Conservation (phyloP, 2,329 filamentous ascomycete species). For the Ophiostoma triangulosporum region DNA sequence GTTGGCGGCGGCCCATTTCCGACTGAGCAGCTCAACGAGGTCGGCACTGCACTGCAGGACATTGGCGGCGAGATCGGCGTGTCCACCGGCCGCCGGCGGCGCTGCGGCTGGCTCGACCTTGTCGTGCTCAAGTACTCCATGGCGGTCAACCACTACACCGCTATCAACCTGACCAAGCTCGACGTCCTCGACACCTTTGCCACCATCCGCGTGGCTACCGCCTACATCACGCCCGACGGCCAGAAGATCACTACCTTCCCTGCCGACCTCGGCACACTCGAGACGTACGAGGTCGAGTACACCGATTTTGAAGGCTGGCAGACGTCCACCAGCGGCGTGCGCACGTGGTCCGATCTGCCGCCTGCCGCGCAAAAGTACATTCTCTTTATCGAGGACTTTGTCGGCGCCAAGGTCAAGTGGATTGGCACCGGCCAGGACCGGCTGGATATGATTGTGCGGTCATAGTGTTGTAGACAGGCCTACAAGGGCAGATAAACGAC, state of each 20-base stretch:
- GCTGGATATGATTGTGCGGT: conserved; percentile 43
- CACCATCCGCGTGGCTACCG: conserved; percentile 59
- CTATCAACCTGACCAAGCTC: conserved; percentile 48
- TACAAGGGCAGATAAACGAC: background rate
- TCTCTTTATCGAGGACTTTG: conserved; percentile 49
- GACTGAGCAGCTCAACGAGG: conserved; percentile 35
- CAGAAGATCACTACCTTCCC: conserved; percentile 48
- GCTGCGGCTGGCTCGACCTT: conserved; percentile 47
- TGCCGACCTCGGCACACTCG: conserved; percentile 41
- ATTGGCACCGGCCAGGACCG: conserved; percentile 54
- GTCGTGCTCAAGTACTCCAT: conserved; percentile 52
- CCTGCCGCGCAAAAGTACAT: conserved; percentile 51
- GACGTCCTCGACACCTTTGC: conserved; percentile 62
- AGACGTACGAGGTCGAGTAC: conserved; percentile 50
- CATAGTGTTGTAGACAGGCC: background rate
- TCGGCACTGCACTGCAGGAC: conserved; percentile 26
- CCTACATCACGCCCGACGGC: conserved; percentile 43
- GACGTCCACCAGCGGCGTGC: conserved; percentile 44
- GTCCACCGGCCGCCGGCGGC: conserved; percentile 42
- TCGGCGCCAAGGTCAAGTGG: conserved; percentile 48
- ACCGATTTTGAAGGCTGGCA: conserved; percentile 59
- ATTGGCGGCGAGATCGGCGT: conserved; percentile 18
- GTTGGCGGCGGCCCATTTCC: conserved; percentile 47
- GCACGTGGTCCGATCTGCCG: conserved; percentile 49
- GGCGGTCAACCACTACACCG: conserved; percentile 39